Conservation (phyloP, 2,329 filamentous ascomycete genomes). For the Colletotrichum neosansevieriae region DNA sequence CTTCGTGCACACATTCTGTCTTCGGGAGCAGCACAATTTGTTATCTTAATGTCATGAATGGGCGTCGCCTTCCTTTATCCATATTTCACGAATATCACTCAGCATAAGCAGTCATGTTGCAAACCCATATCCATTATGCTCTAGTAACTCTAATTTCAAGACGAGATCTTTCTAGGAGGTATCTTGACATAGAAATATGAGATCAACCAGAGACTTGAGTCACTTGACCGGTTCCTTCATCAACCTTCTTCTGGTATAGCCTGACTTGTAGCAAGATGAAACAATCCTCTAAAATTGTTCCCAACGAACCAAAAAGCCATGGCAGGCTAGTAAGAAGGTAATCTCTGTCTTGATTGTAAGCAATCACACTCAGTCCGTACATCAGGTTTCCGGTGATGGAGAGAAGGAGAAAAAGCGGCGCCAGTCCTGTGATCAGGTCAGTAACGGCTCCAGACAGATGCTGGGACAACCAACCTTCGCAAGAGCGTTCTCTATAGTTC, state of each 20-base stretch:
- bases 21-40: too few relatives aligned
- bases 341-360: conserved; percentile 22
- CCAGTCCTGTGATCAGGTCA: neutral
- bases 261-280: conserved; percentile 22
- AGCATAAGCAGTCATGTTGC: too few relatives aligned
- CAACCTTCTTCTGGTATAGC: neutral
- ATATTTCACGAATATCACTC: too few relatives aligned
- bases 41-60: too few relatives aligned
- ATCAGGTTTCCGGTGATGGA: conserved; percentile 26
- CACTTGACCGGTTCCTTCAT: too few relatives aligned
- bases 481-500: conserved; percentile 23
- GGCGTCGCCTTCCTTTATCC: too few relatives aligned
- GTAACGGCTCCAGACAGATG: neutral
- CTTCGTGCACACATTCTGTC: too few relatives aligned
- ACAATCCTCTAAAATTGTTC: conserved; percentile 26
- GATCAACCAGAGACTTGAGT: too few relatives aligned
- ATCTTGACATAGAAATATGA: too few relatives aligned
- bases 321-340: conserved; percentile 30
- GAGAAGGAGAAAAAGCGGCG: conserved; percentile 20
- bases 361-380: conserved; percentile 30
- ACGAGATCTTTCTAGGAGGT: too few relatives aligned
- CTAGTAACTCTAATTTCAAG: too few relatives aligned
- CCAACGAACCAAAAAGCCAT: conserved; percentile 28
- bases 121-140: too few relatives aligned
- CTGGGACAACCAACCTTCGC: neutral